These are phyloP conservation scores for Osmanthus fragrans DNA, from an alignment of 257 asterid species.

Conservation along the genomic window DNA sequence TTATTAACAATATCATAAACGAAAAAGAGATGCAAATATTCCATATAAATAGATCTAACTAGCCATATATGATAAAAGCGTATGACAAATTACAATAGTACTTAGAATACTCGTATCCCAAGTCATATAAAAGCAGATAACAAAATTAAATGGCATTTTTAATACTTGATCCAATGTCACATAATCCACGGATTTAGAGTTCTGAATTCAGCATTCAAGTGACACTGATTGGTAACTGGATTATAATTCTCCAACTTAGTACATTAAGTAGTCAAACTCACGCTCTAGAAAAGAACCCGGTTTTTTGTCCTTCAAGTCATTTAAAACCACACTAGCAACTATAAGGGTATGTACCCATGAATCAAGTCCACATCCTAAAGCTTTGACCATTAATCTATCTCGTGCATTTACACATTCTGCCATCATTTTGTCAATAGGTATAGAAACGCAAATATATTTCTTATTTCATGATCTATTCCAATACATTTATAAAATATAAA, in stretches of 20 bases:
- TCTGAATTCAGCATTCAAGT: not conserved
- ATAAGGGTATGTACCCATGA: not conserved
- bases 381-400: not conserved
- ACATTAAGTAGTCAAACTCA: not conserved
- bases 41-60: conserved; percentile 6
- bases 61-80: not conserved
- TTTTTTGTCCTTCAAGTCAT: not conserved
- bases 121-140: conserved; percentile 1
- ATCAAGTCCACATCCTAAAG: not conserved
- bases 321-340: not conserved
- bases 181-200: conserved; percentile 6
- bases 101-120: not conserved
- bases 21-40: not conserved
- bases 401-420: too few relatives aligned
- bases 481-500: too few relatives aligned
- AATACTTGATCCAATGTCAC: conserved; percentile 11
- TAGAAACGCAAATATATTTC: not conserved
- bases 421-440: too few relatives aligned
- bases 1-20: conserved; percentile 17
- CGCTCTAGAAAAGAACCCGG: not conserved
- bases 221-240: not conserved
- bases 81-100: not conserved
- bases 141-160: conserved; percentile 1
- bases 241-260: not conserved
- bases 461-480: not conserved